A percentile compares a stretch with the other conserved stretches of the same genome.
Evolutionary conservation across 2,329 filamentous ascomycete genomes (phyloP).

Genomic region (Ophiosphaerella herpotricha): DNA sequence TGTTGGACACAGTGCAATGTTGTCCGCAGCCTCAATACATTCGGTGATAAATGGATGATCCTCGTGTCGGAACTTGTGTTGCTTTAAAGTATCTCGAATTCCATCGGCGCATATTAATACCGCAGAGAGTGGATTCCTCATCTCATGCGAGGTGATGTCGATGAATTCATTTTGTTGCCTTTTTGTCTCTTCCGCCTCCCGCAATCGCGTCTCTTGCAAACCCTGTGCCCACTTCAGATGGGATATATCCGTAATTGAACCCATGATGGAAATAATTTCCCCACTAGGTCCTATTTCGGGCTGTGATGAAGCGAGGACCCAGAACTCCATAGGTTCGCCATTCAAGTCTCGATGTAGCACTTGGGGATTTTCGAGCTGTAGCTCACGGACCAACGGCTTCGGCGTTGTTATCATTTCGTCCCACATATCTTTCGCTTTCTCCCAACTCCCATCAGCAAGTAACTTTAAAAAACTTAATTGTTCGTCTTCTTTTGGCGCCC

Average conservation of each 20-base stretch:
- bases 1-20: constrained; percentile 49
- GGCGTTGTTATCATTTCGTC: constrained; percentile 40
- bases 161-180: constrained; percentile 44
- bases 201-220: constrained; percentile 29
- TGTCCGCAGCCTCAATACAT: constrained; percentile 40
- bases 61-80: constrained; percentile 18
- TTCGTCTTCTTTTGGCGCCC: constrained; percentile 45
- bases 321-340: constrained; percentile 50
- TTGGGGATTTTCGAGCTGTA: constrained; percentile 48
- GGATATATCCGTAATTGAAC: constrained; percentile 39
- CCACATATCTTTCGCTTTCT: constrained; percentile 48
- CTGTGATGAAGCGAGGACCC: constrained; percentile 47
- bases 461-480: constrained; percentile 52
- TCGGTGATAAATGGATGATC: constrained; percentile 22
- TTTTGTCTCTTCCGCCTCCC: constrained; percentile 40
- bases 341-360: constrained; percentile 40
- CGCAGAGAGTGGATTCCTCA: constrained; percentile 41
- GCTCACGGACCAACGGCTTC: constrained; percentile 48
- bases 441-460: constrained; percentile 44
- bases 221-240: constrained; percentile 45
- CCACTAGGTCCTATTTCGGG: constrained; percentile 33
- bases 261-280: constrained; percentile 35
- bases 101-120: constrained; percentile 42
- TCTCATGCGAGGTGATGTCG: constrained; percentile 45
- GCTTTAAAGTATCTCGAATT: constrained; percentile 32